Evolutionary conservation across 257 asterid species (phyloP), one percentile per base, ranked within the genome.

Genomic region (Petunia axillaris): DNA sequence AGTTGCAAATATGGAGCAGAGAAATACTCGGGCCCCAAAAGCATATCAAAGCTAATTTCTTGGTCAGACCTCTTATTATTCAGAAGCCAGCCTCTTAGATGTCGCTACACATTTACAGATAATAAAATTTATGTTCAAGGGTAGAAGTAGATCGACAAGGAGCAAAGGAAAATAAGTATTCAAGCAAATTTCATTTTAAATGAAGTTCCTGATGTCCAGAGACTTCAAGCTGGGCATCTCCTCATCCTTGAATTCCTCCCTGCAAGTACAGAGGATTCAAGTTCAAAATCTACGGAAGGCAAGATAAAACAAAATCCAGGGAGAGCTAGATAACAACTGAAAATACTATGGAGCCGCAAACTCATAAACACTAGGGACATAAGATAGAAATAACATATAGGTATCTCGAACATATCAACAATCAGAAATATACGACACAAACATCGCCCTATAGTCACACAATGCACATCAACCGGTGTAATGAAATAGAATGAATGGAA

Each of bases 211-310:
- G 82, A 91, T 82, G 86, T 94, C 98, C 86, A 95, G 81, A 53
- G 98, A 87, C 91, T 92, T 94, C 89, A 91, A 94, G 2, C 79
- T 79, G 4, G 95, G 97, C 92, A 92, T 76, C 55, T 88, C 94
- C 84, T 94, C 97, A 81, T 91, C 97, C 87, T 94, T 90, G 88
- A 90, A 90, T 83, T 93, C 94, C 85, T 95, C 99, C 90, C 98
- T 92, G 94, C 74, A 75, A 81, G 52, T 71, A 52, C 58, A 38
- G 25, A 66, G 50, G 62, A 53, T 15, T 75, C 54, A 38, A 8
- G 73, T 58, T 79, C 84, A 78, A 59, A 25, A 0, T 25, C 25
- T 25, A 25, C 25, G 25, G 25, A 25, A 25, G 25, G 25, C 25
- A 25, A 25, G 25, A 25, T 25, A 25, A 25, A 25, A 25, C 25